Percentiles rank a stretch among this genome's conserved stretches.
phyloP scores from a whole-genome alignment of 495 filamentous ascomycete species.

The Delitschia confertaspora region DNA sequence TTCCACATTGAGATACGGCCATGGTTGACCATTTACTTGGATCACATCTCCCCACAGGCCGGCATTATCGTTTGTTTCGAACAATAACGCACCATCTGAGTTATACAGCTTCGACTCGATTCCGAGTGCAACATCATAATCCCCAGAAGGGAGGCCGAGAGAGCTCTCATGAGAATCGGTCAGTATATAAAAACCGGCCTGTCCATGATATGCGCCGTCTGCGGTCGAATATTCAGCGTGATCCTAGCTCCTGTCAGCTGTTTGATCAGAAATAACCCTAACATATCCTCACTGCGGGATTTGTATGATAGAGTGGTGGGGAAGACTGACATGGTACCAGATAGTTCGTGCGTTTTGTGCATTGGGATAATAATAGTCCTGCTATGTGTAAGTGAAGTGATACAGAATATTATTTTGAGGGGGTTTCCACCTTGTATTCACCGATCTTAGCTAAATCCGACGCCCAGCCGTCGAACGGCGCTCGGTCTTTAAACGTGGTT shows the following conservation, averaged over 20 bases:
- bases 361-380: slow-evolving; percentile 48
- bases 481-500: slow-evolving; percentile 14
- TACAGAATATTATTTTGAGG: background rate
- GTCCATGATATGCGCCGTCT: slow-evolving; percentile 44
- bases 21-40: slow-evolving; percentile 34
- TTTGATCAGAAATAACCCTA: background rate
- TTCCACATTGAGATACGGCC: slow-evolving; percentile 41
- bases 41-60: slow-evolving; percentile 45
- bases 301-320: background rate
- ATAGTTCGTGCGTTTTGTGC: slow-evolving; percentile 39
- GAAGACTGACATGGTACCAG: slow-evolving; percentile 47
- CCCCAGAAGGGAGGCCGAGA: slow-evolving; percentile 37
- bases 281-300: no score
- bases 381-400: background rate
- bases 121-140: slow-evolving; percentile 42
- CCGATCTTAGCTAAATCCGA: slow-evolving; percentile 39
- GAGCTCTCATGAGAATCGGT: slow-evolving; percentile 35
- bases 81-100: slow-evolving; percentile 36
- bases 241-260: slow-evolving; percentile 12
- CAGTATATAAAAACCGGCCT: slow-evolving; percentile 40
- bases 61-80: slow-evolving; percentile 32
- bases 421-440: slow-evolving; percentile 38
- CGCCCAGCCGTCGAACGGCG: slow-evolving; percentile 44
- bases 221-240: slow-evolving; percentile 31
- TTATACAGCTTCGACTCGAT: slow-evolving; percentile 42